Evolutionary conservation across 2,329 filamentous ascomycete genomes (phyloP), one percentile per base, ranked within the genome.

Genomic region (Aspergillus glaucus): DNA sequence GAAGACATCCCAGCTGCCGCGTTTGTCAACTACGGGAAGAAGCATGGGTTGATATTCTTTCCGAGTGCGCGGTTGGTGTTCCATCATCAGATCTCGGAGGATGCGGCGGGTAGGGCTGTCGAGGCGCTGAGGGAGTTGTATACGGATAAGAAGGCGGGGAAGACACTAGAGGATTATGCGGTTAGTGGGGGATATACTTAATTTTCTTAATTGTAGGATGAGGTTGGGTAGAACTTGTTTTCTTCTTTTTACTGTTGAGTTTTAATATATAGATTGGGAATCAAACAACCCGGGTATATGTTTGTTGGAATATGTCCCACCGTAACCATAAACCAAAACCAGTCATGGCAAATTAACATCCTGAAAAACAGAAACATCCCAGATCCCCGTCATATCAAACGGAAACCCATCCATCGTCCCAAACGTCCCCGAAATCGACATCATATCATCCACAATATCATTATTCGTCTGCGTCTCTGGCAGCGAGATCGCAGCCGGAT

Each of bases 371-470:
- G 69, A 69, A 10, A 72, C 65, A 56, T 72, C 70, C 70, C 70
- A 73, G 34, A 73, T 72, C 24, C 70, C 70, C 5, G 70, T 72
- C 70, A 73, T 73, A 51, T 73, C 70, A 51, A 73, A 72, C 17
- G 70, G 70, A 51, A 73, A 72, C 2, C 70, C 70, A 50, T 73
- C 70, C 69, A 73, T 72, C 5, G 70, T 72, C 8, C 69, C 70
- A 46, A 73, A 73, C 0, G 69, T 71, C 49, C 68, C 68, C 1
- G 70, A 72, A 36, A 73, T 72, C 1, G 69, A 71, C 70, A 73
- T 73, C 70, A 73, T 72, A 49, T 73, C 70, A 34, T 72, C 69
- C 14, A 72, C 69, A 42, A 73, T 72, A 47, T 73, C 70, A 46
- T 72, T 72, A 48, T 73, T 70, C 10, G 69, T 72, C 53, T 70